Base-by-base conservation (phyloP, 2,329 filamentous ascomycete genomes). In the Pseudopyricularia cyperi region DNA sequence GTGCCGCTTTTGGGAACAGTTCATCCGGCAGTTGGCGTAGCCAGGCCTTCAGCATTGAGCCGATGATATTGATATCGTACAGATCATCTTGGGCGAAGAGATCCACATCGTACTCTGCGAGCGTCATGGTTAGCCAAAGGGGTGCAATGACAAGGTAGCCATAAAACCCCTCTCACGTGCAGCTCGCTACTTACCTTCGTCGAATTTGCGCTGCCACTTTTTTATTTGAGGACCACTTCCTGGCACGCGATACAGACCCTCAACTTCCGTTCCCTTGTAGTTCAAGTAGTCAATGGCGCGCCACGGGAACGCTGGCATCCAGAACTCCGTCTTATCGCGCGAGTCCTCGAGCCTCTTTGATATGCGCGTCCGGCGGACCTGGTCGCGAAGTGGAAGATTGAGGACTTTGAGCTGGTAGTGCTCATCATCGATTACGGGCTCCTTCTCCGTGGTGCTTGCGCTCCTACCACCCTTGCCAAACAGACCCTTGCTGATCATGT, bases 281-380 rank as follows among this genome's bases (percentile, higher is more conserved):
- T 96, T 96, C 51, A 97, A 73, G 65, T 95, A 96, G 69, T 97
- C 91, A 57, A 97, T 96, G 54, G 89, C 94, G 56, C 91, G 79
- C 86, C 91, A 96, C 0, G 91, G 90, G 54, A 97, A 83, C 7
- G 89, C 87, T 12, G 91, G 91, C 90, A 97, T 95, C 91, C 91
- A 97, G 63, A 94, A 97, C 63, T 96, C 91, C 0, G 91, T 97
- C 73, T 96, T 96, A 63, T 97, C 91, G 56, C 84, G 80, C 9
- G 90, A 95, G 55, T 87, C 81, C 62, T 94, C 88, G 44, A 97
- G 72, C 30, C 85, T 81, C 67, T 91, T 94, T 7, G 89, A 94
- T 63, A 97, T 96, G 56, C 91, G 80, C 0, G 91, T 96, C 57
- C 83, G 74, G n/a, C 91, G 82, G 7, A 90, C 90, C 68, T 97